Base-by-base conservation (phyloP, 257 asterid genomes). In the Penstemon newberryi region DNA sequence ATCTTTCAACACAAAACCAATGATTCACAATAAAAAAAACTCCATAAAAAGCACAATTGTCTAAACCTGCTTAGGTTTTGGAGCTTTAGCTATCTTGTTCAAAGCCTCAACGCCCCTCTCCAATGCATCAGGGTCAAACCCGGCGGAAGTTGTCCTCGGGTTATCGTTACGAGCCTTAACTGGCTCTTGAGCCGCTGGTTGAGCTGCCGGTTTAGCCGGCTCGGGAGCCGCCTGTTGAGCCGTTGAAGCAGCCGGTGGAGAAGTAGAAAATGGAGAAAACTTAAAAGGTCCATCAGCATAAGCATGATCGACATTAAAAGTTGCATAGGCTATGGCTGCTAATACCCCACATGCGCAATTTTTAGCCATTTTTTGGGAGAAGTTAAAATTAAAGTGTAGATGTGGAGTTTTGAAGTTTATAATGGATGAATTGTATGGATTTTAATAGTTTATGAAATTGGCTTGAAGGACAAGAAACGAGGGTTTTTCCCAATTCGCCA, bases 51-150 rank as follows among this genome's bases (percentile, higher is more conserved):
- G 5, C 46, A 42, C 38, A 44, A 49, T 65, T 6, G 12, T 8
- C 36, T 7, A 6, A 9, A 87, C 97, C 95, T 92, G 87, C 73
- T 84, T 85, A 65, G 90, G 85, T 12, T 86, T 66, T 41, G 79
- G 13, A 75, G 93, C 81, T 8, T 46, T 76, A 50, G 62, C 50
- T 54, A 93, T 84, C 70, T 80, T 81, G 37, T 60, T 67, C 81
- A 92, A 76, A 11, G 87, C 82, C 75, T 76, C 69, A 36, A 73
- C 89, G 44, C 97, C 97, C 70, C 90, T 85, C 79, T 88, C 95
- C 87, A 93, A 62, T 3, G 98, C 86, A 81, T 75, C 92, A 0
- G 98, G 94, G 75, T 92, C 98, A 75, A 92, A 90, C 45, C 97
- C 97, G 60, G 96, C 84, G 0, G 97, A 74, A 9, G 98, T 78